These are phyloP conservation scores for Verticillium nubilum DNA, from an alignment of 2,329 filamentous ascomycete species.

Conservation along the genomic window DNA sequence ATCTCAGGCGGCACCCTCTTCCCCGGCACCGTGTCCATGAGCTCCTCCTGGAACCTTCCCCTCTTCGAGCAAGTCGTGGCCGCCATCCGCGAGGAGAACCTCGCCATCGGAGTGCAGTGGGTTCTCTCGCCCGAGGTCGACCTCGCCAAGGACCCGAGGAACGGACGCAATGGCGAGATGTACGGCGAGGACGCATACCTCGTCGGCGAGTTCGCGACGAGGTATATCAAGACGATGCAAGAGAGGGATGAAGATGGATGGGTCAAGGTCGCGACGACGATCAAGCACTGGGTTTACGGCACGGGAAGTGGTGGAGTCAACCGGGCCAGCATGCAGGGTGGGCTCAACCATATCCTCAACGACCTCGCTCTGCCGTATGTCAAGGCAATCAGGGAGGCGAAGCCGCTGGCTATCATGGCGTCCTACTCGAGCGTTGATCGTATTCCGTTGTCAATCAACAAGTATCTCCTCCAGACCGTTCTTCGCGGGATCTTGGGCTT, in stretches of 20 bases:
- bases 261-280: constrained; percentile 26
- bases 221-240: constrained; percentile 28
- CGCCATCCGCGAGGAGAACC: constrained; percentile 24
- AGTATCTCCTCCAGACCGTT: constrained; percentile 21
- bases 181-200: constrained; percentile 25
- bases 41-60: constrained; percentile 22
- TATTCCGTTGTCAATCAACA: constrained; percentile 24
- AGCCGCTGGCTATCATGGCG: constrained; percentile 22
- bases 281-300: constrained; percentile 31
- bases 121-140: constrained; percentile 26
- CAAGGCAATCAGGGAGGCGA: constrained; percentile 19
- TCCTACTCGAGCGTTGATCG: constrained; percentile 25
- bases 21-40: constrained; percentile 22
- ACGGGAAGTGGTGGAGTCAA: constrained; percentile 25
- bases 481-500: constrained; percentile 22
- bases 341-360: constrained; percentile 28
- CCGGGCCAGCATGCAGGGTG: constrained; percentile 22
- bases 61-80: constrained; percentile 19
- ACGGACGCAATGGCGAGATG: constrained; percentile 16
- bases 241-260: constrained; percentile 23
- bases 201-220: constrained; percentile 22
- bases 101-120: constrained; percentile 24
- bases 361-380: constrained; percentile 22
- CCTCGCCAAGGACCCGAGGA: constrained; percentile 23
- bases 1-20: constrained; percentile 24